Evolutionary conservation across 805 yeast species (phyloP).

Genomic region (Candida argentea): DNA sequence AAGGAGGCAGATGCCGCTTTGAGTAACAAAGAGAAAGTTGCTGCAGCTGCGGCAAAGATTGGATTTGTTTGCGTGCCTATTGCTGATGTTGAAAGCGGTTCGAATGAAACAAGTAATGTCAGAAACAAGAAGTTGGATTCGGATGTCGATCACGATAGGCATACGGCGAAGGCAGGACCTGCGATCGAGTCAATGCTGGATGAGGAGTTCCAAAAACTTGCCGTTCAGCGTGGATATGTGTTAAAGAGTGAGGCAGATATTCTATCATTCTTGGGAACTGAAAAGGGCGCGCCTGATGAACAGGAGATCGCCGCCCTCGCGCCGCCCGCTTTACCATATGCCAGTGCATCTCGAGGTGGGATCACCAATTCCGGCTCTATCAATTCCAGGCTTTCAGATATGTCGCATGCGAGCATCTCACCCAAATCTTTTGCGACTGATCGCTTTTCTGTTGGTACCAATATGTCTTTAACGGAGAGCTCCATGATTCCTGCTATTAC

Average conservation of each 20-base stretch:
- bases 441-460: conserved; percentile 43
- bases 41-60: conserved; percentile 8
- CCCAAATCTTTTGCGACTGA: conserved; percentile 24
- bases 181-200: too few species aligned
- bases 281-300: conserved; percentile 8
- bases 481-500: conserved; percentile 79
- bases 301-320: conserved; percentile 7
- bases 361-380: conserved; percentile 9
- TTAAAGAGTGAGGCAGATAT: conserved; percentile 16
- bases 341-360: conserved; percentile 5
- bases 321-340: conserved; percentile 13
- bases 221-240: conserved; percentile 39
- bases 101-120: too few species aligned
- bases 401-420: conserved; percentile 18
- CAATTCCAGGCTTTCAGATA: conserved; percentile 20
- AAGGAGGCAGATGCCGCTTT: too few species aligned
- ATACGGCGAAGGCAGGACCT: too few species aligned
- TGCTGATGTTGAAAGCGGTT: conserved; percentile 42
- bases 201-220: conserved; percentile 36
- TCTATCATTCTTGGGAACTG: conserved; percentile 6
- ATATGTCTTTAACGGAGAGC: conserved; percentile 55
- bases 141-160: too few species aligned
- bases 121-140: too few species aligned
- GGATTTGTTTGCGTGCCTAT: conserved; percentile 50
- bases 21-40: conserved; percentile 7